Evolutionary conservation across 495 filamentous ascomycete genomes (phyloP), one percentile per base, ranked within the genome.

Genomic region (Neurospora sp.): DNA sequence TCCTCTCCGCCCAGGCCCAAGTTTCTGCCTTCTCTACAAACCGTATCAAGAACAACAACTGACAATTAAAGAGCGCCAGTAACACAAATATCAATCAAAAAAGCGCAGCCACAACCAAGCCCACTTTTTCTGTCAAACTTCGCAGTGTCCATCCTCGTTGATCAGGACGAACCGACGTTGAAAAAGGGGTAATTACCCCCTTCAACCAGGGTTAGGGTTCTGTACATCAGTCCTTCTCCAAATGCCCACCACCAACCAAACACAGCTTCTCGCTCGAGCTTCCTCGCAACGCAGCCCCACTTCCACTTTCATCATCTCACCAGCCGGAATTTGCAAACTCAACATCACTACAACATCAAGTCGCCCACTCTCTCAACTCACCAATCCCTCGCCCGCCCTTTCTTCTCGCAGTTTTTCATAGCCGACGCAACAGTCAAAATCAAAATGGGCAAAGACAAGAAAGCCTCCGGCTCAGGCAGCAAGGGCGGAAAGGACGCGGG

Each of bases 401-500:
- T 40, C 39, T 5, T 2, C 39, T 14, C n/a, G n/a, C n/a, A n/a
- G n/a, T n/a, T n/a, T n/a, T n/a, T n/a, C n/a, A n/a, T n/a, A n/a
- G n/a, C n/a, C n/a, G n/a, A n/a, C n/a, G n/a, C n/a, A n/a, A n/a
- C n/a, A n/a, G n/a, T 11, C 41, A 42, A 18, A 18, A 27, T 27
- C 39, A 73, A 74, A 70, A 79, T 79, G 78, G 78, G 62, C 69
- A 78, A 79, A 70, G 72, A 75, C 31, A 78, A 77, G 6, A 82
- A 81, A 69, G 27, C 83, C 77, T 73, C 72, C 79, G 76, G 88
- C 86, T 74, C 89, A 89, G 74, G 80, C 81, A 83, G 84, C 74
- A 77, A 82, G 46, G 81, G 83, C 74, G 83, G 81, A 48, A 86
- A 85, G 73, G 82, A 79, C 69, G 84, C 84, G 69, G 79, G 80